Percentiles rank a stretch among this genome's conserved stretches.
Evolutionary conservation across 2,329 filamentous ascomycete genomes (phyloP).

Genomic region (Talaromyces pinophilus): DNA sequence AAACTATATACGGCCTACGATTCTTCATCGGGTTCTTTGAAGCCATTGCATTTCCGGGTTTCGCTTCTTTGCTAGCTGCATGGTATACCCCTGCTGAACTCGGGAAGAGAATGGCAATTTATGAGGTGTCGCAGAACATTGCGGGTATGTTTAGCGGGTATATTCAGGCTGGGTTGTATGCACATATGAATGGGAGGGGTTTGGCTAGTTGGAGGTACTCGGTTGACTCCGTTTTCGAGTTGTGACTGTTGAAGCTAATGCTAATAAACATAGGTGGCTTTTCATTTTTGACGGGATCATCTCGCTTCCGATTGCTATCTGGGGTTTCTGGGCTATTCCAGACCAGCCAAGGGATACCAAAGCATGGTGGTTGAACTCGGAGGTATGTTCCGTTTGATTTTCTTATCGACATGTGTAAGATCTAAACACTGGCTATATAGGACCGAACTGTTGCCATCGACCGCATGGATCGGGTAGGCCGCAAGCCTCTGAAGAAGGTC

Average conservation of each 20-base stretch:
- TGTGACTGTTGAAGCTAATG: neutral
- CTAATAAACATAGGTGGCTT: neutral
- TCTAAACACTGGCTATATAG: neutral
- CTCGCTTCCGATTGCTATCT: slow-evolving; percentile 7
- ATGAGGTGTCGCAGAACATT: slow-evolving; percentile 15
- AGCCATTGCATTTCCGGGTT: slow-evolving; percentile 11
- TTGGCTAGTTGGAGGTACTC: slow-evolving; percentile 13
- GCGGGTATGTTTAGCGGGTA: slow-evolving; percentile 18
- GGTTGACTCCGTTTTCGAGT: neutral
- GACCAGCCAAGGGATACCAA: slow-evolving; percentile 16
- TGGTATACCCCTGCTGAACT: slow-evolving; percentile 12
- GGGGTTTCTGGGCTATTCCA: slow-evolving; percentile 16
- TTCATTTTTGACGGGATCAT: slow-evolving; percentile 18
- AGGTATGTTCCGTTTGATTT: neutral
- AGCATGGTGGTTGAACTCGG: neutral
- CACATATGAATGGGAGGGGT: slow-evolving; percentile 14
- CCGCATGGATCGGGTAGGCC: slow-evolving; percentile 13
- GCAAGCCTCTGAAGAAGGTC: slow-evolving; percentile 13
- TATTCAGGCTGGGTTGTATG: slow-evolving; percentile 15
- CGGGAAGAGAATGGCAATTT: slow-evolving; percentile 16
- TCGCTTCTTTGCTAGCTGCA: slow-evolving; percentile 1
- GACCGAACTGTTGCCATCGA: slow-evolving; percentile 10
- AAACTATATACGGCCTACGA: slow-evolving; percentile 10
- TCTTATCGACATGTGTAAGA: neutral
- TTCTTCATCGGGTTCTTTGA: slow-evolving; percentile 11